A percentile compares a stretch with the other conserved stretches of the same genome.
Conservation (phyloP, 805 yeast species). For the Phaffomyces thermotolerans region DNA sequence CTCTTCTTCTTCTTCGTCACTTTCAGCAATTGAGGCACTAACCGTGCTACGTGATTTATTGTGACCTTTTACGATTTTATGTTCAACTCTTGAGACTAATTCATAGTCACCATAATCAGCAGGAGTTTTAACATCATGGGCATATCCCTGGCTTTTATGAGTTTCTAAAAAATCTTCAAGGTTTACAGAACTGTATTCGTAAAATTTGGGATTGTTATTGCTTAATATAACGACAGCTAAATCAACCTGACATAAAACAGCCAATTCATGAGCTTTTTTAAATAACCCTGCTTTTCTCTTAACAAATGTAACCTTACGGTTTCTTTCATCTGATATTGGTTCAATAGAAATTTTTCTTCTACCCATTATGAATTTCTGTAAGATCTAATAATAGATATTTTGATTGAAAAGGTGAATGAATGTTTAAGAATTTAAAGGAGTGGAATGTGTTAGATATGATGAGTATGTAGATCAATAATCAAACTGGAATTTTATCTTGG, state of each 20-base stretch:
- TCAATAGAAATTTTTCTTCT: slow-evolving; percentile 92
- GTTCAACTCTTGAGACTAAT: slow-evolving; percentile 26
- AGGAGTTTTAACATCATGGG: slow-evolving; percentile 59
- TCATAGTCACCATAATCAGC: slow-evolving; percentile 58
- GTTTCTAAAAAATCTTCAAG: slow-evolving; percentile 41
- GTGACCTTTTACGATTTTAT: slow-evolving; percentile 5
- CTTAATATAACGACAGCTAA: slow-evolving; percentile 86
- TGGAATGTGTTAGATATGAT: too few species aligned
- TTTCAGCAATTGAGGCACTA: background rate
- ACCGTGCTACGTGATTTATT: slow-evolving; percentile 10
- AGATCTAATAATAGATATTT: background rate
- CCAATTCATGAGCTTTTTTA: slow-evolving; percentile 52
- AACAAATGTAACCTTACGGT: slow-evolving; percentile 78
- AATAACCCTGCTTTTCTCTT: slow-evolving; percentile 93
- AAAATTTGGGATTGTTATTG: slow-evolving; percentile 65
- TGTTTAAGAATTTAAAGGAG: background rate
- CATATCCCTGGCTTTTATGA: slow-evolving; percentile 26
- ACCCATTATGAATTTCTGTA: slow-evolving; percentile 54
- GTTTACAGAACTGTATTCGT: slow-evolving; percentile 75
- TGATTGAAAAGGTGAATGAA: background rate
- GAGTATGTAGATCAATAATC: too few species aligned
- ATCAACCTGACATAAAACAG: slow-evolving; percentile 89
- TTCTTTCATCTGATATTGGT: slow-evolving; percentile 86
- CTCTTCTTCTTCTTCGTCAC: slow-evolving; percentile 12
- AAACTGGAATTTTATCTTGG: too few species aligned